Percentiles rank a stretch among this genome's conserved stretches.
phyloP scores from a whole-genome alignment of 495 filamentous ascomycete genomes.

The Penicillium riverlandense region DNA sequence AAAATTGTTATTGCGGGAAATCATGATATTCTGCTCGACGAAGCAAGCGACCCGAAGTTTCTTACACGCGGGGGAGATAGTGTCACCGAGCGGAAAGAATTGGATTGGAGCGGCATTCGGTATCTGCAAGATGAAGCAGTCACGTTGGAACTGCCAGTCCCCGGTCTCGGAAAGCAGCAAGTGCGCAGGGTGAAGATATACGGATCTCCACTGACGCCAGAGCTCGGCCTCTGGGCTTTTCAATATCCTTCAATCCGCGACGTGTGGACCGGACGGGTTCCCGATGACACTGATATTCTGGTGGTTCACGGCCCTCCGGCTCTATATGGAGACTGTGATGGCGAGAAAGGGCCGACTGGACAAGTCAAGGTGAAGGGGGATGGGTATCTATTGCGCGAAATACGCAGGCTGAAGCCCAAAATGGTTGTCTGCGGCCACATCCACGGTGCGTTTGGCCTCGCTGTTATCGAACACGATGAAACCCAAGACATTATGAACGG shows the following conservation, averaged over 20 bases:
- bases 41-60: slow-evolving; percentile 23
- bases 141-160: slow-evolving; percentile 34
- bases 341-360: slow-evolving; percentile 7
- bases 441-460: slow-evolving; percentile 29
- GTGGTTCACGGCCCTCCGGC: slow-evolving; percentile 55
- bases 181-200: slow-evolving; percentile 24
- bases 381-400: slow-evolving; percentile 50
- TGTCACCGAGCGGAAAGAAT: slow-evolving; percentile 7
- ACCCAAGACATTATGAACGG: neutral
- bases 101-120: slow-evolving; percentile 36
- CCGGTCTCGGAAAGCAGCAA: slow-evolving; percentile 18
- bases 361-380: slow-evolving; percentile 42
- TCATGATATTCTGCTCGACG: too few relatives aligned
- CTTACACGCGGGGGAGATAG: slow-evolving; percentile 5
- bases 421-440: slow-evolving; percentile 72
- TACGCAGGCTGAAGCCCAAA: slow-evolving; percentile 56
- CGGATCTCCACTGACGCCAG: slow-evolving; percentile 42
- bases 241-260: slow-evolving; percentile 28
- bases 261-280: slow-evolving; percentile 31
- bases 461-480: slow-evolving; percentile 3
- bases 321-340: slow-evolving; percentile 53
- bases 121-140: slow-evolving; percentile 40
- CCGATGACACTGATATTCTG: slow-evolving; percentile 57
- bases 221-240: slow-evolving; percentile 39
- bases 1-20: slow-evolving; percentile 67